These are phyloP conservation scores for Neurospora sp. DNA, from an alignment of 2,329 filamentous ascomycete genomes.

Conservation along the genomic window DNA sequence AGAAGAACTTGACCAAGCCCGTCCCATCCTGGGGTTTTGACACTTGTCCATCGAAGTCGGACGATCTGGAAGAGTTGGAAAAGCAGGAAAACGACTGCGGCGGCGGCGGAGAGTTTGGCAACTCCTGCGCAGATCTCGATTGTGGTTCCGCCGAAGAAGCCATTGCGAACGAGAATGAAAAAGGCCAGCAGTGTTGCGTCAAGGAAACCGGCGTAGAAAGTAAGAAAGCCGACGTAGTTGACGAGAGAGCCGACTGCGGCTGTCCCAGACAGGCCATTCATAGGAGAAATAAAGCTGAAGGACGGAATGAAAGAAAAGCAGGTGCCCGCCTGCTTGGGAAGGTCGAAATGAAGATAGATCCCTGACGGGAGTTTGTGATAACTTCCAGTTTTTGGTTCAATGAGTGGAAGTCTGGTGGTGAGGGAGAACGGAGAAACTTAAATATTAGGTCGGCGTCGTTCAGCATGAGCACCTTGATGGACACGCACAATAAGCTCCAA, in stretches of 20 bases:
- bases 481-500: not conserved
- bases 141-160: not conserved
- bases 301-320: not conserved
- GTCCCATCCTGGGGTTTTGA: constrained; percentile 8
- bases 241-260: not conserved
- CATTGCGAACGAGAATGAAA: constrained; percentile 1
- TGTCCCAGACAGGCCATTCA: not conserved
- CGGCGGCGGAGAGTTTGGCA: not conserved
- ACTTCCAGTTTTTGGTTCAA: not conserved
- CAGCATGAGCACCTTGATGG: not conserved
- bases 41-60: not conserved
- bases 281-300: not conserved
- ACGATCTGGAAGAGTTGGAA: constrained; percentile 8
- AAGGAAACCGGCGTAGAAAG: not conserved
- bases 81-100: not conserved
- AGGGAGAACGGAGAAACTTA: not conserved
- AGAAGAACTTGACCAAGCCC: constrained; percentile 37
- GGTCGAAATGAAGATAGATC: not conserved
- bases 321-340: not conserved
- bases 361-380: not conserved
- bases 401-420: not conserved
- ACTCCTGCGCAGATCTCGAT: not conserved
- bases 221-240: constrained; percentile 2
- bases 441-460: not conserved
- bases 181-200: constrained; percentile 4